Evolutionary conservation across 2,329 filamentous ascomycete genomes (phyloP), one percentile per base, ranked within the genome.

Genomic region (Diaporthe destruens): DNA sequence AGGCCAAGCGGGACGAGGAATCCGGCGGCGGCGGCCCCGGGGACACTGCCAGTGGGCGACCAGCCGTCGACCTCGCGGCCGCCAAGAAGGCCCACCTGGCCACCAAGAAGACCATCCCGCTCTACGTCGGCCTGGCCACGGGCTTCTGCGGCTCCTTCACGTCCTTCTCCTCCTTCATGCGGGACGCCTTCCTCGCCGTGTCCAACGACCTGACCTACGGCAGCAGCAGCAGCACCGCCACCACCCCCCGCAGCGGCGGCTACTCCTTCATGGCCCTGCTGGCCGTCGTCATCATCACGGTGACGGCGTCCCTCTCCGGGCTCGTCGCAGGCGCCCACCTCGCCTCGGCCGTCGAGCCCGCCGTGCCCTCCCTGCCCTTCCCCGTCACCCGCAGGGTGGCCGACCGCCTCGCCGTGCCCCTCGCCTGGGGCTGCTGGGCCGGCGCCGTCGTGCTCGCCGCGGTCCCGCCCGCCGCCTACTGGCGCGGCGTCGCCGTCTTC

Each of bases 151-250:
- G 92, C 69, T 91, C 88, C 75, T 89, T 93, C 71, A 94, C 95
- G 0, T 95, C 93, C 12, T 98, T 98, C 82, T 97, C 95, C 0
- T 91, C 92, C 25, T 97, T 97, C 79, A 91, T 95, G 59, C 88
- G 93, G 8, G 95, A 97, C 77, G 83, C 87, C 18, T 97, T 97
- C 79, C 87, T 97, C 29, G 92, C 94, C 0, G 82, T 97, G 23
- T 91, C 93, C 5, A 96, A 98, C 79, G 88, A 92, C 75, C 83
- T 97, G 14, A 85, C 88, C 0, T 83, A 81, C 12, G 79, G 81
- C 1, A 81, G 83, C 25, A 78, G 81, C 1, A 81, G 83, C 25
- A 78, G 76, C 0, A 80, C 82, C 0, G 80, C 82, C 0, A 80
- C 83, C 0, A 80, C 84, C 1, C 79, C 84, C 2, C 87, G 94